phyloP scores from a whole-genome alignment of 306 rosid species.

The Trichosanthes truncata region DNA sequence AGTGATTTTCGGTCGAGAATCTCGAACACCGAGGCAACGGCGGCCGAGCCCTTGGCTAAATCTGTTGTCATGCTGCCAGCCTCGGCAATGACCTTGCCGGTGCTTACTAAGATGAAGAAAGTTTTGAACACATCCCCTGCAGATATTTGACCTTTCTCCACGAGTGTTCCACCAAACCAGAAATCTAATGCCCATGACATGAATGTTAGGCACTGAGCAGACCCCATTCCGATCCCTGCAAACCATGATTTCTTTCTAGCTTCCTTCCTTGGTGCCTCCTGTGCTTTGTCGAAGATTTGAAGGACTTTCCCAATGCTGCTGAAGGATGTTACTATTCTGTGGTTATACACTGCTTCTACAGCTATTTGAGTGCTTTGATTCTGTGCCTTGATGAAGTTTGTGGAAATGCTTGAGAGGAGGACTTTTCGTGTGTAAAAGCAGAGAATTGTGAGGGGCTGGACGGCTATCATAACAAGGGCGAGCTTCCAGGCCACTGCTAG shows the following conservation, averaged over 20 bases:
- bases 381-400: slow-evolving; percentile 67
- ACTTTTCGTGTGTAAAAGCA: slow-evolving; percentile 85
- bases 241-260: slow-evolving; percentile 81
- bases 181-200: slow-evolving; percentile 97
- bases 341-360: slow-evolving; percentile 84
- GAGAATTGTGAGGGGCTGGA: slow-evolving; percentile 73
- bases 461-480: slow-evolving; percentile 83
- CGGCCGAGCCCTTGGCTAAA: slow-evolving; percentile 72
- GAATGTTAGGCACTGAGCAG: slow-evolving; percentile 90
- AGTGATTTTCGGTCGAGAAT: slow-evolving; percentile 81
- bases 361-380: slow-evolving; percentile 84
- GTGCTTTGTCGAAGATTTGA: slow-evolving; percentile 62
- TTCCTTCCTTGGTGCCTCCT: slow-evolving; percentile 75
- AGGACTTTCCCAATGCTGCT: slow-evolving; percentile 55
- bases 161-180: slow-evolving; percentile 91
- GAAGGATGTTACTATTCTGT: slow-evolving; percentile 71
- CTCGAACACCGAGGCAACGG: slow-evolving; percentile 72
- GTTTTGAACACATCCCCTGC: slow-evolving; percentile 94
- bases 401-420: slow-evolving; percentile 58
- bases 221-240: slow-evolving; percentile 93
- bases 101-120: slow-evolving; percentile 80
- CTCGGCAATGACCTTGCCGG: slow-evolving; percentile 94
- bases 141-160: slow-evolving; percentile 53
- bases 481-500: slow-evolving; percentile 87
- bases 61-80: slow-evolving; percentile 99